phyloP scores from a whole-genome alignment of 75 land plant species.

The Sequoiadendron giganteum region DNA sequence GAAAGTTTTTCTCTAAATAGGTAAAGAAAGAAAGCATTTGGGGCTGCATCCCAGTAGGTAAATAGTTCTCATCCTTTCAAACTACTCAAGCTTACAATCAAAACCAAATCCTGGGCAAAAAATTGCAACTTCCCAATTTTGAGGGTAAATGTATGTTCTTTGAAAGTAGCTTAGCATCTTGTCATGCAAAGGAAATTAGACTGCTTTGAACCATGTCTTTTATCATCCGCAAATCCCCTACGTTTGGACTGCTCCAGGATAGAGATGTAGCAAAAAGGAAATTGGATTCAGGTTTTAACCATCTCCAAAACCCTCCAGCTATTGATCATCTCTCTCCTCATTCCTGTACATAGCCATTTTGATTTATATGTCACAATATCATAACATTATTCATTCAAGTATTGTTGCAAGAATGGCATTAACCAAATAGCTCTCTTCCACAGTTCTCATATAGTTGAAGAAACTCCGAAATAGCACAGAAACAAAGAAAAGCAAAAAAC shows the following conservation, averaged over 20 bases:
- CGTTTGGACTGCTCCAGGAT: not conserved
- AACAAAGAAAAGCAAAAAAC: not conserved
- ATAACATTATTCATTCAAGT: not conserved
- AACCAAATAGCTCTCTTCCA: not conserved
- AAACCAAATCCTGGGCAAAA: not conserved
- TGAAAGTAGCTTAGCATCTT: not conserved
- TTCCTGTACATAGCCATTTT: not conserved
- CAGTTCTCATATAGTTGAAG: not conserved
- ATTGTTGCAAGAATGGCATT: not conserved
- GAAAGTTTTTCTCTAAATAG: not conserved
- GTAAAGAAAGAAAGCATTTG: not conserved
- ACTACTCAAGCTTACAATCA: not conserved
- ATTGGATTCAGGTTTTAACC: not conserved
- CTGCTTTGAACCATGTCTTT: not conserved
- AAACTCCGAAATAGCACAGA: not conserved
- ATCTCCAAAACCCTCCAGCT: not conserved
- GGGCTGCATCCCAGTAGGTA: not conserved
- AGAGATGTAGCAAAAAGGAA: not conserved
- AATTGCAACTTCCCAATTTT: not conserved
- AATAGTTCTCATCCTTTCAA: not conserved
- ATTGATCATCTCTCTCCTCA: not conserved
- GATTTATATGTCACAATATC: no score
- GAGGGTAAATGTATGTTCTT: not conserved
- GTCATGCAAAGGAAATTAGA: not conserved
- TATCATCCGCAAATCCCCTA: not conserved